phyloP scores from a whole-genome alignment of 2,329 filamentous ascomycete genomes.

The Fusarium beomiforme region DNA sequence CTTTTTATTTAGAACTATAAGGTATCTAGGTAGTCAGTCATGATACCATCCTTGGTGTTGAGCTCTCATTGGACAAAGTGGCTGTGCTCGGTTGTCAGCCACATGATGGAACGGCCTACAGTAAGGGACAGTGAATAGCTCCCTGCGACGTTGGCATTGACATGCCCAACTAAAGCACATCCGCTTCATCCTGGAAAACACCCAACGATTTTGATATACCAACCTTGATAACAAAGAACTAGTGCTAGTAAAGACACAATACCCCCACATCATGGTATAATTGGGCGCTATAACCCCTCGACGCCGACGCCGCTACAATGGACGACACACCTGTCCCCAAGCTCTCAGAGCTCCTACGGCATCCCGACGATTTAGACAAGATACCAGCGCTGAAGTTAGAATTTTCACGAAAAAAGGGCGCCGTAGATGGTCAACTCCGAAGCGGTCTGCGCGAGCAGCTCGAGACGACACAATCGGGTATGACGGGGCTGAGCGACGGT shows the following conservation, averaged over 20 bases:
- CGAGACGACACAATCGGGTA: constrained; percentile 92
- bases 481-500: constrained; percentile 87
- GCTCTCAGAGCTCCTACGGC: constrained; percentile 91
- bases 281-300: constrained; percentile 31
- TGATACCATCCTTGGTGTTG: constrained; percentile 1
- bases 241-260: neutral
- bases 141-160: constrained; percentile 28
- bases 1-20: too few relatives aligned
- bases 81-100: constrained; percentile 35
- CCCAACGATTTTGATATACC: neutral
- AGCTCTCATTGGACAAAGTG: constrained; percentile 2
- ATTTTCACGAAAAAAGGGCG: constrained; percentile 92
- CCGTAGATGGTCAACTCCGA: constrained; percentile 89
- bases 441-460: constrained; percentile 91
- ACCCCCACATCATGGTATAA: constrained; percentile 42
- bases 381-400: constrained; percentile 89
- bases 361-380: constrained; percentile 97
- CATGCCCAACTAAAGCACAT: constrained; percentile 11
- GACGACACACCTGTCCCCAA: constrained; percentile 76
- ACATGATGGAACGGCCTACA: constrained; percentile 20
- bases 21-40: too few relatives aligned
- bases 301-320: constrained; percentile 45
- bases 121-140: constrained; percentile 26
- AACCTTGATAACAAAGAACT: neutral
- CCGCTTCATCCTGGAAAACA: constrained; percentile 9